phyloP scores from a whole-genome alignment of 1,284 basidiomycete species.

The Testicularia cyperi region DNA sequence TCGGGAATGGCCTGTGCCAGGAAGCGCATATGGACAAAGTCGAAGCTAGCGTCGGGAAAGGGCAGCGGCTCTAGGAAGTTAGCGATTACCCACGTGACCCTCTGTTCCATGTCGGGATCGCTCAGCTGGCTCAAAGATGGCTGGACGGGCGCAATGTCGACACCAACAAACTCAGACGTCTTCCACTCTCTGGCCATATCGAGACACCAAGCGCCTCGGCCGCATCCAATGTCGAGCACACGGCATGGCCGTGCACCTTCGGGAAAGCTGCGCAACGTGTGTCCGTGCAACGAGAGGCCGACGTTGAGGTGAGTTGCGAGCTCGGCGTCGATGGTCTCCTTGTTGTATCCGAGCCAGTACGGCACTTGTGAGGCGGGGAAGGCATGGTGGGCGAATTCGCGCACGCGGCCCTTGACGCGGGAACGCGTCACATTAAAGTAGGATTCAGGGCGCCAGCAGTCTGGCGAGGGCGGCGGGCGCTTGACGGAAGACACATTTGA shows the following conservation, averaged over 20 bases:
- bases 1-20: conserved; percentile 35
- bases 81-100: conserved; percentile 50
- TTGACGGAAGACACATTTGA: background rate
- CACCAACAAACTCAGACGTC: conserved; percentile 43
- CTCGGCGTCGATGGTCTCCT: conserved; percentile 29
- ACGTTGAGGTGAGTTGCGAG: conserved; percentile 19
- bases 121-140: conserved; percentile 17
- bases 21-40: conserved; percentile 46
- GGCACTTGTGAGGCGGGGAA: conserved; percentile 34
- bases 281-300: conserved; percentile 8
- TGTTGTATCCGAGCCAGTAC: conserved; percentile 40
- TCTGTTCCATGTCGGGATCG: conserved; percentile 31
- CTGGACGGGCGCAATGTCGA: conserved; percentile 48
- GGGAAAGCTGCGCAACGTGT: conserved; percentile 20
- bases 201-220: conserved; percentile 39
- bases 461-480: conserved; percentile 11
- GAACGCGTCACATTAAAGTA: conserved; percentile 23
- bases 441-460: conserved; percentile 36
- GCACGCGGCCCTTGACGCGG: conserved; percentile 28
- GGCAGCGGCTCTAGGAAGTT: conserved; percentile 47
- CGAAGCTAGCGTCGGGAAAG: conserved; percentile 48
- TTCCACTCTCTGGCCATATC: conserved; percentile 44
- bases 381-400: conserved; percentile 27
- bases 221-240: conserved; percentile 45
- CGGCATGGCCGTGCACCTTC: conserved; percentile 22